phyloP scores from a whole-genome alignment of 2,329 filamentous ascomycete species.

The Fusarium equiseti region DNA sequence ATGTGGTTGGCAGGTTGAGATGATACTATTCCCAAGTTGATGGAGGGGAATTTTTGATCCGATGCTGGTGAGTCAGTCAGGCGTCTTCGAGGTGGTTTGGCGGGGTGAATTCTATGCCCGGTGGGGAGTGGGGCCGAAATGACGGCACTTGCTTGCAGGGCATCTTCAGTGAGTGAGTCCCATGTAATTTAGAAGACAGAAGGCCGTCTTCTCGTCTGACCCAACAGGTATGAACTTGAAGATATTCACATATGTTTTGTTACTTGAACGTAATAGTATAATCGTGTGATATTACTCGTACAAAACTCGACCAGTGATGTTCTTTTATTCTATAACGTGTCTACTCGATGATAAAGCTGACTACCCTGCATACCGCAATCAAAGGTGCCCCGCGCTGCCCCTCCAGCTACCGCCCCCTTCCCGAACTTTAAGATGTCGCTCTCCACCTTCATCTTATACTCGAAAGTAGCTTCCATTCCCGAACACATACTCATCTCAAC shows the following conservation, averaged over 20 bases:
- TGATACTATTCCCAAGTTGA: constrained; percentile 41
- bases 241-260: neutral
- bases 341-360: neutral
- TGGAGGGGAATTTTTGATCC: constrained; percentile 42
- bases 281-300: neutral
- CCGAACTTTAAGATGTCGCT: constrained; percentile 19
- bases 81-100: constrained; percentile 31
- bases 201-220: neutral
- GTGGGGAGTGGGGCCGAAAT: constrained; percentile 40
- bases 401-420: constrained; percentile 31
- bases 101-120: constrained; percentile 32
- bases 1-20: neutral
- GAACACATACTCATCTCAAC: constrained; percentile 1
- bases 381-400: constrained; percentile 37
- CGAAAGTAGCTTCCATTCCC: neutral
- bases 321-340: constrained; percentile 30
- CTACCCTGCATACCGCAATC: constrained; percentile 33
- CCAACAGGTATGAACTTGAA: neutral
- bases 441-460: constrained; percentile 12
- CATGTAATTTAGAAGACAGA: neutral
- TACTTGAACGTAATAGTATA: no score
- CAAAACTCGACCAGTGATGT: constrained; percentile 27
- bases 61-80: constrained; percentile 45
- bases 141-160: constrained; percentile 18
- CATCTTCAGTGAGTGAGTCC: neutral